Percentiles rank a stretch among this genome's conserved stretches.
Conservation (phyloP, 2,329 filamentous ascomycete genomes). For the Lizonia empirigonia region DNA sequence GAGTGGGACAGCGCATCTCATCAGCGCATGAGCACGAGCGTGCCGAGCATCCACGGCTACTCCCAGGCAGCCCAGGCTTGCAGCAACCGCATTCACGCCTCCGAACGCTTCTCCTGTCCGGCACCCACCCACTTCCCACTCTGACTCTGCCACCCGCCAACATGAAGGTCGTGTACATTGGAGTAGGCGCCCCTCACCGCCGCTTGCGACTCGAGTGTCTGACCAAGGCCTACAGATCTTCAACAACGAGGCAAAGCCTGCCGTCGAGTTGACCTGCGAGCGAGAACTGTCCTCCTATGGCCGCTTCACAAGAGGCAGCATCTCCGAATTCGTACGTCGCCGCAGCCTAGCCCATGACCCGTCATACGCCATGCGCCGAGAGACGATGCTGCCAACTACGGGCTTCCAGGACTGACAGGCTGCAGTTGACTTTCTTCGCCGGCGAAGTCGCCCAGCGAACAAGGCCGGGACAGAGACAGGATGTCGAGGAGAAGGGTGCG, state of each 20-base stretch:
- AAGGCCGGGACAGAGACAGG: constrained; percentile 78
- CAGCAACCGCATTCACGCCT: neutral
- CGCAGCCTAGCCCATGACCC: neutral
- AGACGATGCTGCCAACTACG: neutral
- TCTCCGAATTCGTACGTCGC: constrained; percentile 34
- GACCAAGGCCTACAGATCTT: constrained; percentile 65
- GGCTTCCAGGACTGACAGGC: constrained; percentile 12
- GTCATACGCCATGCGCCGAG: no score
- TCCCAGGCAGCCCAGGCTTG: constrained; percentile 2
- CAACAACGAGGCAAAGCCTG: constrained; percentile 75
- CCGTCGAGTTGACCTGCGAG: constrained; percentile 76
- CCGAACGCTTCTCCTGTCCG: neutral
- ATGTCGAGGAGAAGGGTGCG: constrained; percentile 76
- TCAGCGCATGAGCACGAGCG: neutral
- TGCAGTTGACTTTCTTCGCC: constrained; percentile 79
- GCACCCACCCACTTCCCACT: neutral
- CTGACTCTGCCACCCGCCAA: constrained; percentile 26
- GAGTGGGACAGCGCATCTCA: constrained; percentile 6
- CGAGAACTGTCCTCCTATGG: constrained; percentile 80
- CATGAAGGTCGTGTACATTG: constrained; percentile 90
- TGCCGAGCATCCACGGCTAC: constrained; percentile 4
- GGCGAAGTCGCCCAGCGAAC: constrained; percentile 89
- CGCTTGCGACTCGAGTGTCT: constrained; percentile 16
- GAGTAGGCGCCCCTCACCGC: constrained; percentile 62
- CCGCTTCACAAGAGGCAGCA: constrained; percentile 69